Percentiles rank a stretch among this genome's conserved stretches.
Conservation (phyloP, 1,284 basidiomycete species). For the Pterulicium gracile region DNA sequence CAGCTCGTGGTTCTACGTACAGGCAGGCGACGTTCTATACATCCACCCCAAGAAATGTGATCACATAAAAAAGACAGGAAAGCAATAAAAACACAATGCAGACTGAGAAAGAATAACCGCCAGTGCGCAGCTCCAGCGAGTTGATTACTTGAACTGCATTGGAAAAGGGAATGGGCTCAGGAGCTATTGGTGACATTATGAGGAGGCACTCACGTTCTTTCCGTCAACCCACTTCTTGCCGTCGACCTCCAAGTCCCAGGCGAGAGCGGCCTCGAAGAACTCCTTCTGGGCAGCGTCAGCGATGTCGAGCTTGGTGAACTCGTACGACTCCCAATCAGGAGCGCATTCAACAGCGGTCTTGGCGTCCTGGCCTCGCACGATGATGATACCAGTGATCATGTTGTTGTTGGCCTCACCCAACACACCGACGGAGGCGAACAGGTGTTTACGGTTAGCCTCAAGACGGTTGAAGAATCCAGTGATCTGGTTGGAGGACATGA, state of each 20-base stretch:
- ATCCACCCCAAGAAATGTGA: too few species aligned
- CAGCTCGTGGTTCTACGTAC: too few species aligned
- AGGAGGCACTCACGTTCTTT: conserved; percentile 56
- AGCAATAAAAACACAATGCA: too few species aligned
- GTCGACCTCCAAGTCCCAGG: conserved; percentile 82
- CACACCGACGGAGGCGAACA: conserved; percentile 90
- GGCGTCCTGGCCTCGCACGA: conserved; percentile 70
- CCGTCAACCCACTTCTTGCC: conserved; percentile 85
- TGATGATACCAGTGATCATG: conserved; percentile 71
- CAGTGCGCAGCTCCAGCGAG: too few species aligned
- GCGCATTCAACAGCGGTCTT: conserved; percentile 71
- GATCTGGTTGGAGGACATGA: conserved; percentile 90
- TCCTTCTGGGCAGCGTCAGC: conserved; percentile 63
- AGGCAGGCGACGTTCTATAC: too few species aligned
- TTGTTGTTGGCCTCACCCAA: conserved; percentile 44
- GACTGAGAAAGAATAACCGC: too few species aligned
- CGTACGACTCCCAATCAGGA: conserved; percentile 90
- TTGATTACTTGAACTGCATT: too few species aligned
- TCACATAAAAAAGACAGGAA: too few species aligned
- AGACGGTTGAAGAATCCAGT: conserved; percentile 95
- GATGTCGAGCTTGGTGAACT: conserved; percentile 65
- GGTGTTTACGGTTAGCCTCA: conserved; percentile 90
- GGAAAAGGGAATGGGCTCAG: too few species aligned
- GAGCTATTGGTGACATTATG: too few species aligned
- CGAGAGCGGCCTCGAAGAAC: conserved; percentile 84